Conservation (phyloP, 225 moss, liverwort and hornwort species). For the Pseudoscleropodium purum region DNA sequence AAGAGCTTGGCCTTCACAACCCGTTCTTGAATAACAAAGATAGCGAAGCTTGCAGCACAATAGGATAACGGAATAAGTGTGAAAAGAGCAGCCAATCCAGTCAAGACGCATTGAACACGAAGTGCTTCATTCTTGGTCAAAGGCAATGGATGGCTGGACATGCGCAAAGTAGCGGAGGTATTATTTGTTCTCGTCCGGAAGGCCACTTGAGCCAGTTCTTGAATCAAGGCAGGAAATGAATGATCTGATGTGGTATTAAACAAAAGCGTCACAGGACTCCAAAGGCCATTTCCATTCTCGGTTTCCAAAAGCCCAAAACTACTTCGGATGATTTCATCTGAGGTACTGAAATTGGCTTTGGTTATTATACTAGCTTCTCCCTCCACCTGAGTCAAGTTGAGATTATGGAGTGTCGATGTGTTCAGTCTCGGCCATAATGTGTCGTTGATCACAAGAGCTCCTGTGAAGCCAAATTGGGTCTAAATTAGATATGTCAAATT, state of each 20-base stretch:
- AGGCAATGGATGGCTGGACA: slow-evolving; percentile 69
- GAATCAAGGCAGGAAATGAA: slow-evolving; percentile 65
- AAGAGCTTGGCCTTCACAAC: slow-evolving; percentile 85
- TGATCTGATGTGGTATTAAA: slow-evolving; percentile 89
- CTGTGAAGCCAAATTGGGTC: slow-evolving; percentile 15
- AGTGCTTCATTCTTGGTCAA: slow-evolving; percentile 71
- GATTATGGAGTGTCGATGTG: slow-evolving; percentile 20
- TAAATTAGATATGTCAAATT: background rate
- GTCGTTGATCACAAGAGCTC: slow-evolving; percentile 78
- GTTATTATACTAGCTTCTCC: slow-evolving; percentile 10
- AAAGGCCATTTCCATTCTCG: slow-evolving; percentile 40
- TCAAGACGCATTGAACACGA: slow-evolving; percentile 55
- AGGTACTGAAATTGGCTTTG: slow-evolving; percentile 17
- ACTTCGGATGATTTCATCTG: slow-evolving; percentile 14
- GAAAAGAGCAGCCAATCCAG: slow-evolving; percentile 75
- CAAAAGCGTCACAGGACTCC: slow-evolving; percentile 57
- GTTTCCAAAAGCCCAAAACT: slow-evolving; percentile 21
- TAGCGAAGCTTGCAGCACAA: slow-evolving; percentile 77
- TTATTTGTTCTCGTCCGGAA: slow-evolving; percentile 37
- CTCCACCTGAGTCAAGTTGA: slow-evolving; percentile 26
- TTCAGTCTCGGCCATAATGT: slow-evolving; percentile 59
- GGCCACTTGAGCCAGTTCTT: slow-evolving; percentile 64
- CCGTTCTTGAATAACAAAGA: slow-evolving; percentile 79
- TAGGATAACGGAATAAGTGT: slow-evolving; percentile 88
- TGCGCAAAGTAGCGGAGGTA: slow-evolving; percentile 36